Conservation (phyloP, 768 basidiomycete genomes). For the Mrakia blollopis region DNA sequence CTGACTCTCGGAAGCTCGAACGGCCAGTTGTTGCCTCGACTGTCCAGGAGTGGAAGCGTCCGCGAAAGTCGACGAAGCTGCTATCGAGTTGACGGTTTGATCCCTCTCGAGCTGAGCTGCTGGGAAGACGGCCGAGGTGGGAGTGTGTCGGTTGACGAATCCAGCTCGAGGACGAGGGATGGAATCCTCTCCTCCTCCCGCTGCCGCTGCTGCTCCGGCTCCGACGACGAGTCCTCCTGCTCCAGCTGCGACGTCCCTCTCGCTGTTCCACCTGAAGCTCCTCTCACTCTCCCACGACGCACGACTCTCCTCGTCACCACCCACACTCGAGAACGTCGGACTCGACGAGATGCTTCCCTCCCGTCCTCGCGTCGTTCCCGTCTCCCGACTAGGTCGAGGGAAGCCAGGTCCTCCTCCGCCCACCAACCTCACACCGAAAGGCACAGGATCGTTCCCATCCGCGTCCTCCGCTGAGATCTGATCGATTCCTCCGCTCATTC, state of each 20-base stretch:
- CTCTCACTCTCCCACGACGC: constrained; percentile 16
- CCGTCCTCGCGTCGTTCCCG: not conserved
- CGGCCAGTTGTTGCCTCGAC: constrained; percentile 4
- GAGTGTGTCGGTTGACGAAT: constrained; percentile 15
- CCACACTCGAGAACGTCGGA: constrained; percentile 21
- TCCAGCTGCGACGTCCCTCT: not conserved
- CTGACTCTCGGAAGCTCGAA: not conserved
- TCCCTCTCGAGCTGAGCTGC: not conserved
- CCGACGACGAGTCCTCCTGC: not conserved
- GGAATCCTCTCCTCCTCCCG: not conserved
- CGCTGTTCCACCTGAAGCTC: constrained; percentile 19
- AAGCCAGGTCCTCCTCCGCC: not conserved
- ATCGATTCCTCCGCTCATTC: constrained; percentile 3
- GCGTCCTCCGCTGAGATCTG: not conserved
- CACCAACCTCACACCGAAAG: constrained; percentile 9
- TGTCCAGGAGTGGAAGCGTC: constrained; percentile 14
- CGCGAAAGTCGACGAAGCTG: constrained; percentile 15
- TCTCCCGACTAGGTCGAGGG: not conserved
- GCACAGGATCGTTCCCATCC: not conserved
- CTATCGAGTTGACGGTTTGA: not conserved
- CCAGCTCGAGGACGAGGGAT: not conserved
- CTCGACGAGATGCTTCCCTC: not conserved
- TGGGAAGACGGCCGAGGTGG: constrained; percentile 13
- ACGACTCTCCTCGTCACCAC: not conserved
- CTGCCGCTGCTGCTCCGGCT: not conserved